phyloP scores from a whole-genome alignment of 352 stramenopile genomes.

The Phytophthora podocarpi region DNA sequence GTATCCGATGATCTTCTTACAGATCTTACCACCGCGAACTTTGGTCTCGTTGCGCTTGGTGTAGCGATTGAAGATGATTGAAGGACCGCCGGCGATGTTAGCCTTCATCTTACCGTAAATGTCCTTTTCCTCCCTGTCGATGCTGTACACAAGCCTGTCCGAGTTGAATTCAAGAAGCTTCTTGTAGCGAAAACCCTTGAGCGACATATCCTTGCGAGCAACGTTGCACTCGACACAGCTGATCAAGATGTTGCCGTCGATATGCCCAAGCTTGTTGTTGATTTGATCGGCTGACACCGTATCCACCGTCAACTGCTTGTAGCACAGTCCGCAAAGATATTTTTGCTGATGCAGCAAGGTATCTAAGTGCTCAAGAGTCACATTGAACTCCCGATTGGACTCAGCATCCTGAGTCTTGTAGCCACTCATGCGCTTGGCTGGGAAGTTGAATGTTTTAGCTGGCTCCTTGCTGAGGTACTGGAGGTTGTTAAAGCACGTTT shows the following conservation, averaged over 20 bases:
- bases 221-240: not conserved
- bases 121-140: not conserved
- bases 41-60: not conserved
- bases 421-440: slow-evolving; percentile 11
- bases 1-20: slow-evolving; percentile 4
- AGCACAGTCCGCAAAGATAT: slow-evolving; percentile 32
- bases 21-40: not conserved
- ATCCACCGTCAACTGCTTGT: slow-evolving; percentile 16
- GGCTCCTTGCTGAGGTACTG: not conserved
- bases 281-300: slow-evolving; percentile 29
- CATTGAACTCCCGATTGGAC: slow-evolving; percentile 18
- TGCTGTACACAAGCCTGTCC: not conserved
- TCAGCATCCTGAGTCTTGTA: slow-evolving; percentile 30
- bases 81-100: slow-evolving; percentile 8
- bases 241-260: slow-evolving; percentile 8
- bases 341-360: slow-evolving; percentile 25
- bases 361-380: slow-evolving; percentile 25
- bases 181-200: not conserved
- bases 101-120: slow-evolving; percentile 12
- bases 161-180: slow-evolving; percentile 5
- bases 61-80: too few species aligned
- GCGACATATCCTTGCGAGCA: too few species aligned
- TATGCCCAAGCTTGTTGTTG: slow-evolving; percentile 13
- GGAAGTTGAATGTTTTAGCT: slow-evolving; percentile 23
- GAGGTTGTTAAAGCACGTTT: too few species aligned